Evolutionary conservation across 2,329 filamentous ascomycete species (phyloP), one percentile per base, ranked within the genome.

Genomic region (Paracamarosporium sp.): DNA sequence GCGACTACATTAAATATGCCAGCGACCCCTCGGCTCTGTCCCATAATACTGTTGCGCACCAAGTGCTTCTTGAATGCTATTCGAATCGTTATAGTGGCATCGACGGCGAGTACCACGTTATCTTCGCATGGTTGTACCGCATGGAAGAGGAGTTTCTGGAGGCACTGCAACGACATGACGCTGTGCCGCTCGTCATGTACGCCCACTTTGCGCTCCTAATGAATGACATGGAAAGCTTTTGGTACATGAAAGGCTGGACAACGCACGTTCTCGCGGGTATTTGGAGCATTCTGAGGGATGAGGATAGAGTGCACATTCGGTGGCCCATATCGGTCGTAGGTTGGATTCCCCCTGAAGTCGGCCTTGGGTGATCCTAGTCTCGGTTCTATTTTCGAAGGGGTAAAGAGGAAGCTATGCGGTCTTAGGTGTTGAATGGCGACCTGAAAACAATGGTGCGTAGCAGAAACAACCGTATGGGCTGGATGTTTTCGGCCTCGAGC

Each of bases 171-270:
- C 41, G 56, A 30, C 57, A 61, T n/a, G 65, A 71, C 22, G 33
- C 65, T 1, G 54, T 63, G 4, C 56, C 64, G 1, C 53, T 73
- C 33, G 63, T 72, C 15, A 45, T 73, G 0, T 72, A 68, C 30
- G 70, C 69, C 22, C 61, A 72, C 52, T 73, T 72, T 43, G 57
- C 60, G 3, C 64, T 73, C 8, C 48, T 73, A 20, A 62, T 73
- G 48, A 56, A 60, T 5, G 67, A 66, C 24, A 55, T 73, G 61
- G 68, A 73, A 28, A 51, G 59, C 1, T 70, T 73, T 38, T 73
- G 70, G 70, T 73, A 70, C 38, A 68, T 70, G 64, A 64, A 66
- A 33, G 70, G 67, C 6, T 73, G 68, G 69, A 72, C 70, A 6
- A 48, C 61, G 17, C 70, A 73, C 55, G 61, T 69, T 8, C 62